Conservation (phyloP, 768 basidiomycete species). For the Boletus pseudo-olivaceus region DNA sequence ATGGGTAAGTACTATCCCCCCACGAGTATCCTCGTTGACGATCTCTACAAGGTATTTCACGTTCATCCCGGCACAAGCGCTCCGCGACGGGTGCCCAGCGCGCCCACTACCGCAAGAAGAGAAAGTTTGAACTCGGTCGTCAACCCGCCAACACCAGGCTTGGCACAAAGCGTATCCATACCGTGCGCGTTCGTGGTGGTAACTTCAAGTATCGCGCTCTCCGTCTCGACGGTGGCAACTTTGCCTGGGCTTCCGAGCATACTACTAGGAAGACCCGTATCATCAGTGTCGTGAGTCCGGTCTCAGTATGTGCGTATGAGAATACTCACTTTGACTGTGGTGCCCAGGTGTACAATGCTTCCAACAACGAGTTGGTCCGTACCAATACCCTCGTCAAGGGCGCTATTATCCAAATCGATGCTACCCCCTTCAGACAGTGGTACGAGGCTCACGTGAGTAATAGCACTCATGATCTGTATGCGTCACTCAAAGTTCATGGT, state of each 20-base stretch:
- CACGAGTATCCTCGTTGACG: conserved; percentile 5
- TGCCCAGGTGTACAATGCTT: conserved; percentile 90
- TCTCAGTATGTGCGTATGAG: neutral
- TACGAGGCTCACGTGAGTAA: conserved; percentile 92
- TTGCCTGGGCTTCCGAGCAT: conserved; percentile 97
- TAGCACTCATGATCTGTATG: neutral
- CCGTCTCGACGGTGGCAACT: conserved; percentile 95
- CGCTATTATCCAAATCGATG: conserved; percentile 96
- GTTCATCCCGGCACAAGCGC: conserved; percentile 96
- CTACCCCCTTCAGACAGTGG: conserved; percentile 99
- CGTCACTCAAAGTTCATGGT: conserved; percentile 1
- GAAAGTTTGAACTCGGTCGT: conserved; percentile 99
- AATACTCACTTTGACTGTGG: conserved; percentile 3
- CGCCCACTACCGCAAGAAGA: conserved; percentile 98
- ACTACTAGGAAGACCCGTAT: conserved; percentile 94
- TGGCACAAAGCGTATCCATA: conserved; percentile 91
- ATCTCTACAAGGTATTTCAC: conserved; percentile 80
- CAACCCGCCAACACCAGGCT: conserved; percentile 98
- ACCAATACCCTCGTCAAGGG: conserved; percentile 99
- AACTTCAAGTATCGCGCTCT: conserved; percentile 95
- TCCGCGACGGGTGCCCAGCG: conserved; percentile 89
- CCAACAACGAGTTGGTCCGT: conserved; percentile 99
- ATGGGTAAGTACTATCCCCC: conserved; percentile 62
- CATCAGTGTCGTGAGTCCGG: conserved; percentile 81
- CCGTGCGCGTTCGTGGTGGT: conserved; percentile 92